phyloP scores from a whole-genome alignment of 768 basidiomycete genomes.

The Hypholoma fasciculare region DNA sequence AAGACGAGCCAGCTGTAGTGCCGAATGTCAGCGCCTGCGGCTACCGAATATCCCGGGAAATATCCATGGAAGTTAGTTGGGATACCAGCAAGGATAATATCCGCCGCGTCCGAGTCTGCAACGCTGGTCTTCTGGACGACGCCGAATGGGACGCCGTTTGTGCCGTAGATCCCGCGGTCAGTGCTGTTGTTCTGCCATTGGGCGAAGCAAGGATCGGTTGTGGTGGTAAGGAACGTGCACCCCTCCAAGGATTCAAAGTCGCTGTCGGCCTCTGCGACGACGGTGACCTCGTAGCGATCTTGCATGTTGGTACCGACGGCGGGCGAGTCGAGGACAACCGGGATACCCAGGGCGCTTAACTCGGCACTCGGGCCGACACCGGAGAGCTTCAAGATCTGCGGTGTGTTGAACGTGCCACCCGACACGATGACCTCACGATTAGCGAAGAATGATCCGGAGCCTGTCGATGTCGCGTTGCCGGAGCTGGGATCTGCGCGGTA shows the following conservation, averaged over 20 bases:
- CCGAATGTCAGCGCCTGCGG: not conserved
- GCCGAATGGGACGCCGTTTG: not conserved
- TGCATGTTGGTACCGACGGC: constrained; percentile 4
- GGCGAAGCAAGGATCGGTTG: not conserved
- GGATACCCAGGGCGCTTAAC: not conserved
- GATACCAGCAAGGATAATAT: not conserved
- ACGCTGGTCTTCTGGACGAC: not conserved
- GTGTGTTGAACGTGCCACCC: not conserved
- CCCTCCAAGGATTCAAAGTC: not conserved
- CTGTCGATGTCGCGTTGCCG: not conserved
- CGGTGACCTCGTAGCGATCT: constrained; percentile 1
- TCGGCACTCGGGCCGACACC: constrained; percentile 2
- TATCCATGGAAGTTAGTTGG: constrained; percentile 6
- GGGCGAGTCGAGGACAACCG: not conserved
- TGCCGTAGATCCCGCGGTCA: constrained; percentile 1
- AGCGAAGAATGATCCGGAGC: constrained; percentile 2
- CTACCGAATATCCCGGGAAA: not conserved
- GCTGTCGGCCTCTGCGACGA: not conserved
- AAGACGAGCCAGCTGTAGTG: not conserved
- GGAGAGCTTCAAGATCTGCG: constrained; percentile 1
- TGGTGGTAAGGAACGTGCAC: constrained; percentile 2
- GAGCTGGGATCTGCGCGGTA: not conserved
- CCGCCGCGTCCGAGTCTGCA: not conserved
- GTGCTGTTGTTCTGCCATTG: not conserved
- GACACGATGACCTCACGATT: constrained; percentile 1